Base-by-base conservation (phyloP, 768 basidiomycete species). In the Rhizopogon rudus region DNA sequence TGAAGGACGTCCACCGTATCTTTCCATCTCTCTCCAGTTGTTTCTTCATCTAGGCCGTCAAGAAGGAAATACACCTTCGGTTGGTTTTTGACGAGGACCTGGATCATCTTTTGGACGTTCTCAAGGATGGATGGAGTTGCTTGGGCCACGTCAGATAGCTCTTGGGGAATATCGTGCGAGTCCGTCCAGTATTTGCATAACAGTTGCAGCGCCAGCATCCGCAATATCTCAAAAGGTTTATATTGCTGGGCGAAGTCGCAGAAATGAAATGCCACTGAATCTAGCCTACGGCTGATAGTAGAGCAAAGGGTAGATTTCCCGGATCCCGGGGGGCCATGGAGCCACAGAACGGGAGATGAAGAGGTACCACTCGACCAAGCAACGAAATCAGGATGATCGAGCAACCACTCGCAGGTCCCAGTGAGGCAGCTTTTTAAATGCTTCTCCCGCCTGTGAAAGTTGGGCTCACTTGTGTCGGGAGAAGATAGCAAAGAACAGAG, bases 21-120 rank as follows among this genome's bases (percentile, higher is more conserved):
- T 9, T 35, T 37, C 62, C 63, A 66, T 17, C 59, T 55, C 12
- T 53, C 49, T 22, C 44, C 45, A n/a, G 22, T 40, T 2, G 52
- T 52, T 17, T 63, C 67, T 48, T 69, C 65, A 52, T 69, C 68
- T 25, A 69, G 60, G 25, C 67, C 68, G 29, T 69, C 68, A 7
- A 69, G 16, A 37, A 68, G 50, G 54, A 69, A 65, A 40, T 60
- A 66, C 0, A 61, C 52, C 8, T 39, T 44, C 17, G 53, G 16
- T 12, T 59, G 55, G 20, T 35, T 41, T 7, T 33, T n/a, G 6
- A 63, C 54, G 44, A 68, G 57, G 28, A n/a, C 31, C 2, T 7
- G n/a, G 8, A 66, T 58, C 40, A 68, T 46, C 16, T 59, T 57
- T 37, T 64, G 50, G 1, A 59, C 45, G 12, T 57, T 54, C 12